Evolutionary conservation across 2,329 filamentous ascomycete genomes (phyloP).

Genomic region (Phialocephala sp.): DNA sequence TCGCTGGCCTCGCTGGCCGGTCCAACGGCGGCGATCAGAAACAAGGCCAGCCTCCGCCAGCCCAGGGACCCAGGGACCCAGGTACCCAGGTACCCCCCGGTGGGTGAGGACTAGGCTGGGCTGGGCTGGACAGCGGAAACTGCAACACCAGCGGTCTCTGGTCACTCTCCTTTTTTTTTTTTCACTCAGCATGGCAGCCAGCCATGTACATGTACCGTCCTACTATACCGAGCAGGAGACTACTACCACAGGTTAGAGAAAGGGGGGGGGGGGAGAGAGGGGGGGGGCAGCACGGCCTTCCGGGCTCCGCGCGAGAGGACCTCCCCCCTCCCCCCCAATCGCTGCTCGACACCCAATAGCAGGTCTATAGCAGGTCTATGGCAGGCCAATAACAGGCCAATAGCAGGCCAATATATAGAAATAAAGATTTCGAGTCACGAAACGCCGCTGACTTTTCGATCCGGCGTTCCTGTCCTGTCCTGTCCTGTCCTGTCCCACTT

Average conservation of each 20-base stretch:
- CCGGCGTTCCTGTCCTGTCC: background rate
- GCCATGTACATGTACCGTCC: no score
- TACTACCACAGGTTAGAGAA: background rate
- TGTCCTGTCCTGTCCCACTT: background rate
- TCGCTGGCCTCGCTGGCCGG: slow-evolving; percentile 11
- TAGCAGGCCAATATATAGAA: background rate
- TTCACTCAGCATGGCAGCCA: background rate
- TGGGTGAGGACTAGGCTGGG: background rate
- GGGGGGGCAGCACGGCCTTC: slow-evolving; percentile 24
- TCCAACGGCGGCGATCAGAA: slow-evolving; percentile 23
- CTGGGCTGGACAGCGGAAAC: background rate
- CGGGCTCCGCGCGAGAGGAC: slow-evolving; percentile 26
- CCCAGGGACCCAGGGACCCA: background rate
- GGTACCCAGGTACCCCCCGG: background rate
- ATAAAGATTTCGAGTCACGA: slow-evolving; percentile 13
- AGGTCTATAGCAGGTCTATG: background rate
- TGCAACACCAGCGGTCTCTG: background rate
- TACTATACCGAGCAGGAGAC: background rate
- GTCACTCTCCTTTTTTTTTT: no score
- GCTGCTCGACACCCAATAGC: background rate
- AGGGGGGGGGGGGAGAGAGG: no score
- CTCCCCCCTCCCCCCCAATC: background rate
- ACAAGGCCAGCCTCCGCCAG: slow-evolving; percentile 8
- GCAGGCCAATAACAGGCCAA: background rate
- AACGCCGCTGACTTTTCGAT: slow-evolving; percentile 13